phyloP scores from a whole-genome alignment of 1,284 basidiomycete species.

The Fomitopsis betulina region DNA sequence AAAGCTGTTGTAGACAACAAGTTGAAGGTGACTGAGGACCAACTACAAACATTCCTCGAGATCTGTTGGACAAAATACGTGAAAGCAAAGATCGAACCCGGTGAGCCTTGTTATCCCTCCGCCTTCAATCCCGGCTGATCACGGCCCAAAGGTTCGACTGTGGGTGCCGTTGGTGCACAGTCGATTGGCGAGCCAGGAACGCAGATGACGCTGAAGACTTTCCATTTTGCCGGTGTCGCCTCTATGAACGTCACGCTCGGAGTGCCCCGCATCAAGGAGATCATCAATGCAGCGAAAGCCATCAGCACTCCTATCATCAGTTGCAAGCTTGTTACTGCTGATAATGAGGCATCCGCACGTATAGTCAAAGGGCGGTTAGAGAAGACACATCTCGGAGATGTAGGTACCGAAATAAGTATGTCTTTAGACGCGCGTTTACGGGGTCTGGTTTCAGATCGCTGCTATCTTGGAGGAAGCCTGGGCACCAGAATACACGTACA shows the following conservation, averaged over 20 bases:
- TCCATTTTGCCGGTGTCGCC: slow-evolving; percentile 99
- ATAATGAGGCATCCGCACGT: slow-evolving; percentile 87
- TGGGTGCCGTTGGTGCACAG: slow-evolving; percentile 97
- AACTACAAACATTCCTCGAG: slow-evolving; percentile 78
- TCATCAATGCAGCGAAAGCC: slow-evolving; percentile 96
- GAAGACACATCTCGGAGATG: slow-evolving; percentile 93
- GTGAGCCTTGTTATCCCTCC: slow-evolving; percentile 30
- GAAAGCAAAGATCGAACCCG: slow-evolving; percentile 93
- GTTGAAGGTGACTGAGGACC: slow-evolving; percentile 83
- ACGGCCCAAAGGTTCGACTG: slow-evolving; percentile 73
- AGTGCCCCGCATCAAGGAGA: slow-evolving; percentile 99
- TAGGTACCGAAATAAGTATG: slow-evolving; percentile 31
- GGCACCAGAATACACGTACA: slow-evolving; percentile 89
- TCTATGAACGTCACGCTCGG: slow-evolving; percentile 99
- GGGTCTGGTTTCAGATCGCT: slow-evolving; percentile 61
- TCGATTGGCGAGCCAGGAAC: slow-evolving; percentile 99
- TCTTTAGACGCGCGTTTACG: background rate
- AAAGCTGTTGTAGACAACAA: slow-evolving; percentile 83
- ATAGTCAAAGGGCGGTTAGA: slow-evolving; percentile 98
- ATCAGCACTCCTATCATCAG: slow-evolving; percentile 99
- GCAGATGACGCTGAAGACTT: slow-evolving; percentile 99
- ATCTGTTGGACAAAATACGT: slow-evolving; percentile 91
- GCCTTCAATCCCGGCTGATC: background rate
- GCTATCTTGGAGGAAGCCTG: slow-evolving; percentile 95
- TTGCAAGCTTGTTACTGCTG: slow-evolving; percentile 83